Percentiles rank a stretch among this genome's conserved stretches.
These are phyloP conservation scores for Citrus medica DNA, from an alignment of 345 rosid genomes.

Conservation along the genomic window DNA sequence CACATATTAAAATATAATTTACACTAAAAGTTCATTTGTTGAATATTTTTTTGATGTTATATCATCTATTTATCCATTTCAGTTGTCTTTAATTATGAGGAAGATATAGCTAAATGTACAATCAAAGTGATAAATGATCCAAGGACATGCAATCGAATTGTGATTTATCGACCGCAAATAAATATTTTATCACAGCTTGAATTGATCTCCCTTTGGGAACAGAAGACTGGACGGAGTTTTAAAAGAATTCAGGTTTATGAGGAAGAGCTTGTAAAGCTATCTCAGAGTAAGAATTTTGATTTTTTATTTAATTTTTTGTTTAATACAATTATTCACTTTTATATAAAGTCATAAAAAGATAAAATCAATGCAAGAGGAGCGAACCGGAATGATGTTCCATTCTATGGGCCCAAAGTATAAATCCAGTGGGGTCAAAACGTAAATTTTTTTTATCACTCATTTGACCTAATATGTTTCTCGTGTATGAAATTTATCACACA, in stretches of 20 bases:
- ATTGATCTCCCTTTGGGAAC: conserved; percentile 37
- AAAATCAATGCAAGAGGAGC: too few relatives aligned
- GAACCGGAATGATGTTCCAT: too few relatives aligned
- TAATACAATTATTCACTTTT: too few relatives aligned
- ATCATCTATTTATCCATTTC: neutral
- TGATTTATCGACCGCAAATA: conserved; percentile 19
- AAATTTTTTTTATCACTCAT: too few relatives aligned
- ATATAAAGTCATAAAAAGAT: too few relatives aligned
- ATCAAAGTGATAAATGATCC: conserved; percentile 36
- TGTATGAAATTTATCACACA: too few relatives aligned
- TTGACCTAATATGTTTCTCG: too few relatives aligned
- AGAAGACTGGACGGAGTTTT: conserved; percentile 28
- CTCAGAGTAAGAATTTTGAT: conserved; percentile 4
- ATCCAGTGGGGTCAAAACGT: too few relatives aligned
- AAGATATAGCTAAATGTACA: conserved; percentile 33
- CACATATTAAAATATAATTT: neutral
- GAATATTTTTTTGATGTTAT: neutral
- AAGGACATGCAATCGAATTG: conserved; percentile 20
- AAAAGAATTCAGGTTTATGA: conserved; percentile 21
- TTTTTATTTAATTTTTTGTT: too few relatives aligned
- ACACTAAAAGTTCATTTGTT: too few relatives aligned
- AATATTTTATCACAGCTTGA: conserved; percentile 30
- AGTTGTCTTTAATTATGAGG: conserved; percentile 43
- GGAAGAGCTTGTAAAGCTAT: conserved; percentile 26
- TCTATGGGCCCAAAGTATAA: too few relatives aligned